Evolutionary conservation across 2,329 filamentous ascomycete genomes (phyloP), one percentile per base, ranked within the genome.

Genomic region (Polychaeton citri): DNA sequence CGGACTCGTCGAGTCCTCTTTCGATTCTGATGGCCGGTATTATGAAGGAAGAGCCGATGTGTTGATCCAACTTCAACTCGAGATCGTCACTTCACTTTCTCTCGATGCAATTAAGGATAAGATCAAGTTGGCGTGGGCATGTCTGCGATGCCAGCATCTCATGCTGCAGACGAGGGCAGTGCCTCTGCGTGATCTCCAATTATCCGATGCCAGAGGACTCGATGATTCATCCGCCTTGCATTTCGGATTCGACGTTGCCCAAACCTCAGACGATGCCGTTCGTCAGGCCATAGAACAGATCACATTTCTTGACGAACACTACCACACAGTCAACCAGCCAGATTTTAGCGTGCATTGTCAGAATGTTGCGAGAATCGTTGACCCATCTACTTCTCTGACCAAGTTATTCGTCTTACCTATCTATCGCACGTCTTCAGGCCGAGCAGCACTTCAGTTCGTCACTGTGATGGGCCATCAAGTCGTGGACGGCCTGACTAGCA

Each of bases 41-140:
- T 63, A 52, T 34, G 62, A 62, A 37, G 64, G 64, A 5, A 51
- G 63, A 35, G 64, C 64, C 15, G 64, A 68, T 36, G 56, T 66
- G 40, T 63, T 57, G 12, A 50, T 51, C 2, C 45, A 55, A 2
- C 47, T 66, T 7, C 55, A 55, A 1, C 36, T 64, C 12, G 53
- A 58, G 9, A 44, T 61, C 19, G 43, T 45, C n/a, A 54, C 57
- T 24, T 42, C 28, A 0, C 46, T 64, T 4, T 39, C 46, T 5
- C 40, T 40, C n/a, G 38, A 47, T 6, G 44, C 56, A 26, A 46
- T 64, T 2, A 52, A 57, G 4, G 37, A 50, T 32, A 44, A 54
- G 21, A 55, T 66, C 6, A 40, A 54, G 3, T 44, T 61, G 3
- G 60, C 61, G 2, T 66, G 63, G 62, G 45, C 59, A 5, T 46